A percentile compares a stretch with the other conserved stretches of the same genome.
Conservation (phyloP, 2,329 filamentous ascomycete species). For the Xenoacremonium recifei region DNA sequence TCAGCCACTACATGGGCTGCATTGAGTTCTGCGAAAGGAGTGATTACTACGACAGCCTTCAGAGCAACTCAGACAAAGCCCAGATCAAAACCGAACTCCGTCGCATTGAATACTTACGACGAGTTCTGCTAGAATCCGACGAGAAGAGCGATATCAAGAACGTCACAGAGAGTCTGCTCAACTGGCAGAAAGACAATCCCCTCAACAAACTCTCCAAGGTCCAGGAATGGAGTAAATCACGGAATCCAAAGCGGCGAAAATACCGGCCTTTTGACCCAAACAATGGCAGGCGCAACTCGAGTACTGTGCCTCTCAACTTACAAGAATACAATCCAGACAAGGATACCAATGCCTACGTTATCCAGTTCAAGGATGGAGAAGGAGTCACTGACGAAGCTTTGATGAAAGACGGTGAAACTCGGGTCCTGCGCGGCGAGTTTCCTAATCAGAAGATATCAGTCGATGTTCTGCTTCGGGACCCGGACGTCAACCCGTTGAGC, state of each 20-base stretch:
- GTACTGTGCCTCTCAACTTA: neutral
- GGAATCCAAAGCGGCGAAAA: neutral
- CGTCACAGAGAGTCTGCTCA: neutral
- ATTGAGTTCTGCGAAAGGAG: slow-evolving; percentile 2
- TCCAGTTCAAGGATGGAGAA: neutral
- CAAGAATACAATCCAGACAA: slow-evolving; percentile 4
- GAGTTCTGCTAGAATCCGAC: neutral
- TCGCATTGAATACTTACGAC: slow-evolving; percentile 3
- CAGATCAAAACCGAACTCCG: slow-evolving; percentile 2
- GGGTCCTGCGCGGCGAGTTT: neutral
- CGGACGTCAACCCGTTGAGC: neutral
- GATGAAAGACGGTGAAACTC: neutral
- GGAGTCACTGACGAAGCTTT: neutral
- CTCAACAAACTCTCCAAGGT: neutral
- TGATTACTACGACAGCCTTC: slow-evolving; percentile 1
- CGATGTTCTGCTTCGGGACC: slow-evolving; percentile 1
- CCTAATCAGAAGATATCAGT: slow-evolving; percentile 6
- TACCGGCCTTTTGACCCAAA: neutral
- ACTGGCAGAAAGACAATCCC: neutral
- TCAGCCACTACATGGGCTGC: slow-evolving; percentile 2
- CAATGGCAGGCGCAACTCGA: neutral
- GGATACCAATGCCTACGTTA: slow-evolving; percentile 4
- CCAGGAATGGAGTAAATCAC: neutral
- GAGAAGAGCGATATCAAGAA: neutral
- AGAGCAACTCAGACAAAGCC: neutral